Evolutionary conservation across 768 basidiomycete species (phyloP).

Genomic region (Tremella mesenterica): DNA sequence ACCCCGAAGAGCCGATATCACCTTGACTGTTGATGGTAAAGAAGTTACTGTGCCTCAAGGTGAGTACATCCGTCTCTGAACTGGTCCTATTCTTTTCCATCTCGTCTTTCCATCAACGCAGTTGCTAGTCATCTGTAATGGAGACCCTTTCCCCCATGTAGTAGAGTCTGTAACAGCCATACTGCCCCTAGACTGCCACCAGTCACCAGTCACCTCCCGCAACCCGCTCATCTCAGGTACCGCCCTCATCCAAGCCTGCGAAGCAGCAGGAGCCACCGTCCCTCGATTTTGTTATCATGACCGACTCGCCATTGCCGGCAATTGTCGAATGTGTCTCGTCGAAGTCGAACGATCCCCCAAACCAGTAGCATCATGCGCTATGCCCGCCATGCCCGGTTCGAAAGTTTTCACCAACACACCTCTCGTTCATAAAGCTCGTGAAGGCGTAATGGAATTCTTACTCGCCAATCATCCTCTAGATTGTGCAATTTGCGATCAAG

Average conservation of each 20-base stretch:
- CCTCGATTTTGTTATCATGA: conserved; percentile 44
- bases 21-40: conserved; percentile 91
- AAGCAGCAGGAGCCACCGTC: conserved; percentile 51
- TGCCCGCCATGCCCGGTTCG: conserved; percentile 92
- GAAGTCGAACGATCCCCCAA: conserved; percentile 90
- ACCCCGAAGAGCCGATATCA: conserved; percentile 51
- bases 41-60: conserved; percentile 96
- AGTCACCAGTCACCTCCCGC: background rate
- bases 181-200: no score
- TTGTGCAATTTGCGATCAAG: conserved; percentile 97
- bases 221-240: conserved; percentile 45
- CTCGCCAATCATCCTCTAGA: conserved; percentile 96
- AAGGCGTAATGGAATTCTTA: conserved; percentile 98
- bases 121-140: no score
- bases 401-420: conserved; percentile 92
- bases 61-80: conserved; percentile 44
- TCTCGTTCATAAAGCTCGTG: conserved; percentile 57
- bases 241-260: conserved; percentile 93
- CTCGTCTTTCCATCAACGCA: no score
- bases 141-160: no score
- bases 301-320: conserved; percentile 91
- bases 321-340: conserved; percentile 98
- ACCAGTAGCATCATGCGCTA: conserved; percentile 91
- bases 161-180: no score
- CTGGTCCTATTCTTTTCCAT: background rate